Evolutionary conservation across 208 protist genomes (phyloP).

Genomic region (Leishmania mexicana): DNA sequence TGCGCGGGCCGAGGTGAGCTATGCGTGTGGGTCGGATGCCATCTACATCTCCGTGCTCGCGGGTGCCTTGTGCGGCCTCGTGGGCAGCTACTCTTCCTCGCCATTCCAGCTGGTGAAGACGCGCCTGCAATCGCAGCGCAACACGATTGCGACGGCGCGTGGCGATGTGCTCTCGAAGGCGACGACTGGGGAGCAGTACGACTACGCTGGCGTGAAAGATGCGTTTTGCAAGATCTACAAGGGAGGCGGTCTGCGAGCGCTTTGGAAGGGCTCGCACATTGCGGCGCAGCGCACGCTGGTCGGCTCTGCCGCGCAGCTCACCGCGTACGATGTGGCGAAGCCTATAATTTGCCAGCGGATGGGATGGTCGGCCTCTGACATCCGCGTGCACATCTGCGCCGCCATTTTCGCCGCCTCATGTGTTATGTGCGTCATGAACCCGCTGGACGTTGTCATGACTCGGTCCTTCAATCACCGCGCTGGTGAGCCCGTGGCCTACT

Average conservation of each 20-base stretch:
- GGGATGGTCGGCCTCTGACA: slow-evolving; percentile 33
- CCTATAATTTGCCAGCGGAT: slow-evolving; percentile 5
- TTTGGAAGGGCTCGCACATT: slow-evolving; percentile 53
- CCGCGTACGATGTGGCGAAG: slow-evolving; percentile 60
- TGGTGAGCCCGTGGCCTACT: slow-evolving; percentile 30
- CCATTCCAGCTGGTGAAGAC: slow-evolving; percentile 78
- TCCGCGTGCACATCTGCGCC: slow-evolving; percentile 51
- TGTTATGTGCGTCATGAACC: slow-evolving; percentile 51
- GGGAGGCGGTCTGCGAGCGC: slow-evolving; percentile 37
- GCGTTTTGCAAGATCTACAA: slow-evolving; percentile 45
- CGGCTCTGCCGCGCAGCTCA: slow-evolving; percentile 48
- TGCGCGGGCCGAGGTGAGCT: slow-evolving; percentile 35
- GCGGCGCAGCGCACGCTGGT: slow-evolving; percentile 52
- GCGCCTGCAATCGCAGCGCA: slow-evolving; percentile 65
- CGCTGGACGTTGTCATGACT: slow-evolving; percentile 73
- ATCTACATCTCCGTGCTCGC: slow-evolving; percentile 20
- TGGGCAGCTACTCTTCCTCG: slow-evolving; percentile 50
- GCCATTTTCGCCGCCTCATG: slow-evolving; percentile 36
- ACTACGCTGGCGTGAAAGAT: slow-evolving; percentile 48
- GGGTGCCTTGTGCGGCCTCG: slow-evolving; percentile 41
- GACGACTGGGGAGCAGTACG: slow-evolving; percentile 52
- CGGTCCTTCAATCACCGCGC: slow-evolving; percentile 50
- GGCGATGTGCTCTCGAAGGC: slow-evolving; percentile 21
- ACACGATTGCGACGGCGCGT: slow-evolving; percentile 26
- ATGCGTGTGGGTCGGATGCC: slow-evolving; percentile 13